phyloP scores from a whole-genome alignment of 1,284 basidiomycete species.

The Hypsizygus ulmarius region DNA sequence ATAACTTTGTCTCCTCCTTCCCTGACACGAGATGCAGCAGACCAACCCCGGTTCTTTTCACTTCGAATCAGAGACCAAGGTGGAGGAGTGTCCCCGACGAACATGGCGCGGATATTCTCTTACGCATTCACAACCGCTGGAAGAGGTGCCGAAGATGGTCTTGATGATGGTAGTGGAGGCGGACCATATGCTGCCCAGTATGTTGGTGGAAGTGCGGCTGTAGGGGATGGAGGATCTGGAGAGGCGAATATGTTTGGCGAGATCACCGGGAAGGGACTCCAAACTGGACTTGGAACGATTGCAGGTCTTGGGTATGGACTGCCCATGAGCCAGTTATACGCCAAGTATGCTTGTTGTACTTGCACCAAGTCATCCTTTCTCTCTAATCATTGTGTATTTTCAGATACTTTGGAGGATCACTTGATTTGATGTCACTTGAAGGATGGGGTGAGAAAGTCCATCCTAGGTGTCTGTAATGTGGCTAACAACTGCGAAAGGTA shows the following conservation, averaged over 20 bases:
- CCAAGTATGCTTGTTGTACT: slow-evolving; percentile 42
- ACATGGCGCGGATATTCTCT: slow-evolving; percentile 80
- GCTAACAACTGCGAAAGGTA: slow-evolving; percentile 40
- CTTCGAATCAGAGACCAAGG: slow-evolving; percentile 84
- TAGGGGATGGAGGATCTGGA: slow-evolving; percentile 47
- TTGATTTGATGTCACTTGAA: slow-evolving; percentile 75
- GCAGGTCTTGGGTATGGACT: slow-evolving; percentile 83
- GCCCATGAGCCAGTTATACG: slow-evolving; percentile 83
- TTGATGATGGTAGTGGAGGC: slow-evolving; percentile 47
- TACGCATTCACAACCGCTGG: slow-evolving; percentile 89
- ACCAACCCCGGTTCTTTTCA: slow-evolving; percentile 54
- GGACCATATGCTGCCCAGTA: slow-evolving; percentile 75
- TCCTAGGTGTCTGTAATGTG: slow-evolving; percentile 6
- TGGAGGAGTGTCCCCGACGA: slow-evolving; percentile 73
- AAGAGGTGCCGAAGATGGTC: slow-evolving; percentile 33
- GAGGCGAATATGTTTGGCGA: slow-evolving; percentile 67
- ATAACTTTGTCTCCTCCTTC: slow-evolving; percentile 71
- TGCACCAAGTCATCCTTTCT: not conserved
- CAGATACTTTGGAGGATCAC: slow-evolving; percentile 76
- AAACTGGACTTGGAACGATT: slow-evolving; percentile 70
- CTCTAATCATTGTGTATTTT: slow-evolving; percentile 1
- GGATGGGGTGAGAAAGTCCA: slow-evolving; percentile 64
- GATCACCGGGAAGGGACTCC: slow-evolving; percentile 73
- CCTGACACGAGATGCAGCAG: slow-evolving; percentile 30
- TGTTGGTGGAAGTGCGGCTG: slow-evolving; percentile 65